Evolutionary conservation across 495 filamentous ascomycete species (phyloP).

Genomic region (Recurvomyces mirabilis): DNA sequence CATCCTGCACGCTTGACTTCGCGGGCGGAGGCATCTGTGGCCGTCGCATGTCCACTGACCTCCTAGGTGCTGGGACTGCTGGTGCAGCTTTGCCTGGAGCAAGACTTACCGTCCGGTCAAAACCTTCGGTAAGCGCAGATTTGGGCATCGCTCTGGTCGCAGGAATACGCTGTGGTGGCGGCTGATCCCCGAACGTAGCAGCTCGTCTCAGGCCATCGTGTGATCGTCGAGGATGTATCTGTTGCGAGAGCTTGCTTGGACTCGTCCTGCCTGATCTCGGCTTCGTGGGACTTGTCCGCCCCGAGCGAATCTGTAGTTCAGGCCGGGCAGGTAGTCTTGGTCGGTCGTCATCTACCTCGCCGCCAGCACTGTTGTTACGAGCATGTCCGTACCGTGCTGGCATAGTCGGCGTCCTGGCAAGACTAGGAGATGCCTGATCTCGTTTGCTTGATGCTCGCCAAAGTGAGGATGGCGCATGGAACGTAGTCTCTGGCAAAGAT

Average conservation of each 20-base stretch:
- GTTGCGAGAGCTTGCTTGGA: conserved; percentile 14
- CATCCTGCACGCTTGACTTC: not conserved
- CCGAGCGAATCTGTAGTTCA: conserved; percentile 14
- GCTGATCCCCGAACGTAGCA: conserved; percentile 6
- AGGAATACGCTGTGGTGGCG: conserved; percentile 13
- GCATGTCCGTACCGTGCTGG: conserved; percentile 11
- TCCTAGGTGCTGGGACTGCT: conserved; percentile 14
- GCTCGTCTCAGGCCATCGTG: conserved; percentile 6
- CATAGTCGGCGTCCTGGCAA: conserved; percentile 10
- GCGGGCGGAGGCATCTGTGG: conserved; percentile 1
- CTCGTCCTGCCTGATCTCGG: conserved; percentile 17
- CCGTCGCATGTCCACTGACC: conserved; percentile 10
- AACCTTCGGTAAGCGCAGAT: conserved; percentile 10
- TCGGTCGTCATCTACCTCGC: conserved; percentile 16
- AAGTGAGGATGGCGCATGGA: conserved; percentile 11
- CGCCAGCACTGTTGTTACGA: not conserved
- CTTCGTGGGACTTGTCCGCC: conserved; percentile 14
- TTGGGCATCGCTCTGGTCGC: conserved; percentile 7
- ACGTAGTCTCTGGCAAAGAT: conserved; percentile 1
- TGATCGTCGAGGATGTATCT: not conserved
- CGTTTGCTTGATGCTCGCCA: conserved; percentile 7
- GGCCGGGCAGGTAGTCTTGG: conserved; percentile 20
- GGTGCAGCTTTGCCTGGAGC: conserved; percentile 5
- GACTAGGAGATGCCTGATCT: conserved; percentile 8
- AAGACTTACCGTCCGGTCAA: conserved; percentile 2